These are phyloP conservation scores for Hypoxylon fuscum DNA, from an alignment of 495 filamentous ascomycete genomes.

Conservation along the genomic window DNA sequence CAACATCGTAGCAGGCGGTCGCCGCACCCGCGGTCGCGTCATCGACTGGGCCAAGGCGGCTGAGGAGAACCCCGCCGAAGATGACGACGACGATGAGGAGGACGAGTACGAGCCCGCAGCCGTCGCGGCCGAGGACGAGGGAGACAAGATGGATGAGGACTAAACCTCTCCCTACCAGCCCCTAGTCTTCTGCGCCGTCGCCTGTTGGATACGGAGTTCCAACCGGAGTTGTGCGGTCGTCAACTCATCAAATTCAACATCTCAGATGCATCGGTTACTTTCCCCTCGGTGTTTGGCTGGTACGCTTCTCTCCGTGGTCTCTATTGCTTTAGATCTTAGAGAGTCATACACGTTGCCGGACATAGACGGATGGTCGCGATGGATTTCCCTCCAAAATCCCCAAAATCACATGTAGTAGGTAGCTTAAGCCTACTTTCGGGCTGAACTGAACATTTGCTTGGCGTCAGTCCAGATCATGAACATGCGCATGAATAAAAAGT, in stretches of 20 bases:
- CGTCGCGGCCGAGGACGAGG: conserved; percentile 49
- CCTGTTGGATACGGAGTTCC: conserved; percentile 25
- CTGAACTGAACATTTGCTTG: conserved; percentile 4
- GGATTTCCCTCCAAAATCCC: neutral
- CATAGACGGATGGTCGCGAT: conserved; percentile 13
- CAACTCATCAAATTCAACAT: conserved; percentile 1
- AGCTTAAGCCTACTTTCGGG: conserved; percentile 19
- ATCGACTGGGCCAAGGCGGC: conserved; percentile 87
- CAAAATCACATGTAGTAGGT: conserved; percentile 4
- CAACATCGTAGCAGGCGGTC: conserved; percentile 82
- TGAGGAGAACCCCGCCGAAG: conserved; percentile 70
- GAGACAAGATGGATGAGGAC: conserved; percentile 60
- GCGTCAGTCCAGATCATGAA: neutral
- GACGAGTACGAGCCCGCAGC: conserved; percentile 63
- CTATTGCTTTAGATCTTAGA: conserved; percentile 20
- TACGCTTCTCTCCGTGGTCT: conserved; percentile 5
- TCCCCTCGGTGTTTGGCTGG: conserved; percentile 15
- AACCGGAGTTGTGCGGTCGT: conserved; percentile 13
- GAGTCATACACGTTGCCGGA: conserved; percentile 8
- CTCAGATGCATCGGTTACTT: conserved; percentile 5
- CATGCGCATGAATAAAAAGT: conserved; percentile 30
- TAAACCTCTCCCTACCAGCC: conserved; percentile 31
- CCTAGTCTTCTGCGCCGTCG: neutral
- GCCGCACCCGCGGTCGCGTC: conserved; percentile 84
- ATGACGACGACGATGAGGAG: conserved; percentile 84